Evolutionary conservation across 305 asterid species (phyloP).

Genomic region (Solanum hybrid): DNA sequence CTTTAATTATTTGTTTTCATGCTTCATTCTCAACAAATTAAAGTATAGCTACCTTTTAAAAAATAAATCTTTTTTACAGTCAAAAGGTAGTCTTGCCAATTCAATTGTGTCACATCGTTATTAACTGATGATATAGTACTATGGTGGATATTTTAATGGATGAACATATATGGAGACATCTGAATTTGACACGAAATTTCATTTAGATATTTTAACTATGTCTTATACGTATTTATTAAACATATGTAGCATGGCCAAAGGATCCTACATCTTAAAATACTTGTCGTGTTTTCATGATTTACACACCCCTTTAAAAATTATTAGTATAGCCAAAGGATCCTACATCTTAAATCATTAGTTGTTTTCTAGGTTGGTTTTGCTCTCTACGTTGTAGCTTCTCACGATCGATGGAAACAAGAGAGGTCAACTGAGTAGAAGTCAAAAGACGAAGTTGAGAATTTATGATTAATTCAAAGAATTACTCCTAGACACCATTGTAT

Average conservation of each 20-base stretch:
- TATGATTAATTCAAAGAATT: too few relatives aligned
- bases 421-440: too few relatives aligned
- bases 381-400: too few relatives aligned
- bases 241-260: not conserved
- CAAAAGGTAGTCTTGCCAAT: not conserved
- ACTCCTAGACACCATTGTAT: too few relatives aligned
- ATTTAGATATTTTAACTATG: not conserved
- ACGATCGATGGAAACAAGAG: too few relatives aligned
- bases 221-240: not conserved
- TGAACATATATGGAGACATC: not conserved
- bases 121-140: not conserved
- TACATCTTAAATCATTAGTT: too few relatives aligned
- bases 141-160: not conserved
- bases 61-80: not conserved
- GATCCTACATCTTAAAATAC: too few relatives aligned
- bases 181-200: not conserved
- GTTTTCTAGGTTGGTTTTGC: too few relatives aligned
- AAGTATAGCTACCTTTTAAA: not conserved
- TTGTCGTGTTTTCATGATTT: not conserved
- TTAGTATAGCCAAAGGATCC: too few relatives aligned
- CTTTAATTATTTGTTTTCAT: not conserved
- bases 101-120: not conserved
- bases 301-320: too few relatives aligned
- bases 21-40: not conserved
- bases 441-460: too few relatives aligned